These are phyloP conservation scores for Beta corolliflora DNA, from an alignment of 179 eudicot species.

Conservation along the genomic window DNA sequence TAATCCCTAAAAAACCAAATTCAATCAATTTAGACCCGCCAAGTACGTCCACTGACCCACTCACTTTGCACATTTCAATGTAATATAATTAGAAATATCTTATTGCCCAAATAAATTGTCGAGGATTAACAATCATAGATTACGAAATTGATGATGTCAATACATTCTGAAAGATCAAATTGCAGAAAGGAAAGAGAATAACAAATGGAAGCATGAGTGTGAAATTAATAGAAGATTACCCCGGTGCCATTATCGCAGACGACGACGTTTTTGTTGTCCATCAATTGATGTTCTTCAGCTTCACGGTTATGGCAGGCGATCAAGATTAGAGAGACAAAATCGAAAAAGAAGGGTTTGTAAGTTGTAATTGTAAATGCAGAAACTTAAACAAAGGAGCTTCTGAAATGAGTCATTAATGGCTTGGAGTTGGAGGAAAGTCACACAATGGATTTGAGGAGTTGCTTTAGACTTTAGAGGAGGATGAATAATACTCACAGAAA, in stretches of 20 bases:
- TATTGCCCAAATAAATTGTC: background rate
- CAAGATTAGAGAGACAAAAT: background rate
- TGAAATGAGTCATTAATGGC: background rate
- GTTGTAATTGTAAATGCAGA: no score
- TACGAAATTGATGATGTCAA: background rate
- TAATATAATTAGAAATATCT: background rate
- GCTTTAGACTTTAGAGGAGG: no score
- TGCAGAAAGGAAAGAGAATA: background rate
- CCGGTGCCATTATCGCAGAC: constrained; percentile 98
- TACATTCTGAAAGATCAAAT: background rate
- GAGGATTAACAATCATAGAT: background rate
- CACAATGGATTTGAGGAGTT: background rate
- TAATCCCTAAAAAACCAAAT: background rate
- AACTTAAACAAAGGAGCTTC: background rate
- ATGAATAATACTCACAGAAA: no score
- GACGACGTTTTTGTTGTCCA: constrained; percentile 82
- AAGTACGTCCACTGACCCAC: background rate
- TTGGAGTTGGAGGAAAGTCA: constrained; percentile 22
- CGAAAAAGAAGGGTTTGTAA: background rate
- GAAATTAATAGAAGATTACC: constrained; percentile 38
- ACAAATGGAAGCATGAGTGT: background rate
- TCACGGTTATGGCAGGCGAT: background rate
- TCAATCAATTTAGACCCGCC: background rate
- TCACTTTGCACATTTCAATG: background rate
- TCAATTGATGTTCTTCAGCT: constrained; percentile 18